Percentiles rank a stretch among this genome's conserved stretches.
These are phyloP conservation scores for Wallacemonas sp. DNA, from an alignment of 208 protist species.

Conservation along the genomic window DNA sequence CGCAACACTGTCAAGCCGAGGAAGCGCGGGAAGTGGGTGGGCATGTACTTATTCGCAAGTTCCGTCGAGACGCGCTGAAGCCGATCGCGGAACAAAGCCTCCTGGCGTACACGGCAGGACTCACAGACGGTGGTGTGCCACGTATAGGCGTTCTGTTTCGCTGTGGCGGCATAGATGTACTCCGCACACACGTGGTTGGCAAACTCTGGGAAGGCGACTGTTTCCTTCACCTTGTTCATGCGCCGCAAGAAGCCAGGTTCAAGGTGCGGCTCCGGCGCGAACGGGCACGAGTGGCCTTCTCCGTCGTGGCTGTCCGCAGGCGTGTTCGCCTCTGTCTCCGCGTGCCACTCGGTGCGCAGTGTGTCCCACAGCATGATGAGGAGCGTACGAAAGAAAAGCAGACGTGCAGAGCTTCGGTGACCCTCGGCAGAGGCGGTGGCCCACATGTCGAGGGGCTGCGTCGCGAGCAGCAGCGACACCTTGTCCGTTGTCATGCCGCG, in stretches of 20 bases:
- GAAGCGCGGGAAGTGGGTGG: conserved; percentile 60
- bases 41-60: conserved; percentile 30
- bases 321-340: too few relatives aligned
- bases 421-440: conserved; percentile 52
- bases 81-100: conserved; percentile 20
- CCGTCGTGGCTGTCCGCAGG: not conserved
- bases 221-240: conserved; percentile 57
- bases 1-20: conserved; percentile 81
- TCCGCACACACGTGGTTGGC: conserved; percentile 37
- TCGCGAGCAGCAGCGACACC: conserved; percentile 77
- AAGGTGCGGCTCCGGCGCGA: conserved; percentile 54
- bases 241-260: conserved; percentile 75
- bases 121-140: conserved; percentile 43
- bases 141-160: conserved; percentile 29
- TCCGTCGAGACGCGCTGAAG: conserved; percentile 7
- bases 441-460: conserved; percentile 87
- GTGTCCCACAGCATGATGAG: conserved; percentile 65
- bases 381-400: conserved; percentile 83
- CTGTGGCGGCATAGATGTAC: conserved; percentile 48
- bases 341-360: conserved; percentile 22
- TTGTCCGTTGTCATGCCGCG: conserved; percentile 46
- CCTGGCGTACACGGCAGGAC: conserved; percentile 40
- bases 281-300: conserved; percentile 19
- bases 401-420: conserved; percentile 57
- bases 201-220: conserved; percentile 52